Evolutionary conservation across 495 filamentous ascomycete species (phyloP).

Genomic region (Aspergillus affinis): DNA sequence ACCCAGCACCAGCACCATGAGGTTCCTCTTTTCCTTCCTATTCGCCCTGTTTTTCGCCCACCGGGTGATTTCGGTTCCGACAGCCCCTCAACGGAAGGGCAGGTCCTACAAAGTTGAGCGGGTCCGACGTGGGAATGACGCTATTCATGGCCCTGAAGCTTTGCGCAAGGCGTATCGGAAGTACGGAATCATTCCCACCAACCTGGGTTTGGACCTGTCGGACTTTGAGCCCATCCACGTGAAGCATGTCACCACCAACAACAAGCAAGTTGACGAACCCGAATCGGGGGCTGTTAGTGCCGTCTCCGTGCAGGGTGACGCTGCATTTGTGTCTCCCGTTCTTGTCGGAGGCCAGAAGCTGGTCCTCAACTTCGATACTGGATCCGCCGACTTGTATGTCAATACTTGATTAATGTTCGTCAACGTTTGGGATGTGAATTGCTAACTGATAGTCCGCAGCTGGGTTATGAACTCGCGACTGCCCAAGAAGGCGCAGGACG

Average conservation of each 20-base stretch:
- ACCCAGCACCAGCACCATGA: slow-evolving; percentile 28
- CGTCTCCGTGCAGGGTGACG: slow-evolving; percentile 59
- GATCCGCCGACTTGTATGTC: slow-evolving; percentile 77
- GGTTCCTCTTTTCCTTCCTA: slow-evolving; percentile 30
- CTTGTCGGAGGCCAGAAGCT: slow-evolving; percentile 71
- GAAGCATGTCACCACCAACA: slow-evolving; percentile 23
- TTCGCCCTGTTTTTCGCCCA: slow-evolving; percentile 36
- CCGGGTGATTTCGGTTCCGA: slow-evolving; percentile 38
- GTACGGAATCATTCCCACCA: slow-evolving; percentile 48
- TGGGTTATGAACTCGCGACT: slow-evolving; percentile 79
- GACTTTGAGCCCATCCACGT: slow-evolving; percentile 37
- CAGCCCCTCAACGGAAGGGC: slow-evolving; percentile 27
- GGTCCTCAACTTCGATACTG: slow-evolving; percentile 80
- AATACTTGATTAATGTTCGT: slow-evolving; percentile 21
- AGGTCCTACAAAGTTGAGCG: slow-evolving; percentile 61
- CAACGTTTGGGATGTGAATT: background rate
- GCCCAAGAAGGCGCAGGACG: slow-evolving; percentile 35
- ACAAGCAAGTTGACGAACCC: slow-evolving; percentile 19
- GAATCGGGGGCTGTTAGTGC: slow-evolving; percentile 59
- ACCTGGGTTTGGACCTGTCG: slow-evolving; percentile 29
- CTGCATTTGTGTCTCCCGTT: slow-evolving; percentile 71
- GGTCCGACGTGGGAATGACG: slow-evolving; percentile 52
- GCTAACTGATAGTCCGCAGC: slow-evolving; percentile 27
- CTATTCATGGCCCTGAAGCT: slow-evolving; percentile 54
- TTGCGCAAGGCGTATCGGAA: slow-evolving; percentile 64